Evolutionary conservation across 208 protist genomes (phyloP), one percentile per base, ranked within the genome.

Genomic region (Acanthamoeba lenticulata): DNA sequence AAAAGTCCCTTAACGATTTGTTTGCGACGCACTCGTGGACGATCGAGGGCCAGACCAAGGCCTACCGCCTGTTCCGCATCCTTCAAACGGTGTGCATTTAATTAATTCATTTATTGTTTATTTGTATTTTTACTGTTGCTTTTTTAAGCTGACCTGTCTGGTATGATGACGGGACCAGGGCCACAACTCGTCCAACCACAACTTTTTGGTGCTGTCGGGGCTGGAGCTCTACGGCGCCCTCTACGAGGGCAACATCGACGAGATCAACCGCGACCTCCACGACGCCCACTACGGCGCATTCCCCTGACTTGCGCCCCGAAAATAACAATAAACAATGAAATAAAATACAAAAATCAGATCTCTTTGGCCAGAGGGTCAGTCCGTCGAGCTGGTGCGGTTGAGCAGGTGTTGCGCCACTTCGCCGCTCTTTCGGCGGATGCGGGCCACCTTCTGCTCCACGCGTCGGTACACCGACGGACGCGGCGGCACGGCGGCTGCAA

Each of bases 171-270:
- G 21, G 17, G 95, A 89, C n/a, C 62, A 72, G 24, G 95, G 94
- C 2, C 77, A 95, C 52, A 96, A 96, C 85, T 95, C 94, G 27
- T 94, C 94, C 19, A 83, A 90, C 77, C 92, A 92, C 49, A 91
- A 96, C 92, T 95, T 92, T 45, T 69, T 96, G 17, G 92, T 94
- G 36, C 45, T 85, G 19, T 94, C 65, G 27, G 94, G 94, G 17
- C 90, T 96, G 24, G 94, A 96, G 60, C 44, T 96, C 44, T 96
- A 95, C 93, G 94, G 94, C 47, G 94, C 79, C 1, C 94, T 95
- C 38, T 83, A 55, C 42, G 74, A 72, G 42, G 34, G 40, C 42
- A 55, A 83, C 40, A 83, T 83, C 74, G 42, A 83, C 13, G 34
- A 52, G 24, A 83, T 55, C 74, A 83, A 83, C 62, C 62, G 62